A percentile compares a stretch with the other conserved stretches of the same genome.
phyloP scores from a whole-genome alignment of 257 asterid species.

The Knoxia roxburghii region DNA sequence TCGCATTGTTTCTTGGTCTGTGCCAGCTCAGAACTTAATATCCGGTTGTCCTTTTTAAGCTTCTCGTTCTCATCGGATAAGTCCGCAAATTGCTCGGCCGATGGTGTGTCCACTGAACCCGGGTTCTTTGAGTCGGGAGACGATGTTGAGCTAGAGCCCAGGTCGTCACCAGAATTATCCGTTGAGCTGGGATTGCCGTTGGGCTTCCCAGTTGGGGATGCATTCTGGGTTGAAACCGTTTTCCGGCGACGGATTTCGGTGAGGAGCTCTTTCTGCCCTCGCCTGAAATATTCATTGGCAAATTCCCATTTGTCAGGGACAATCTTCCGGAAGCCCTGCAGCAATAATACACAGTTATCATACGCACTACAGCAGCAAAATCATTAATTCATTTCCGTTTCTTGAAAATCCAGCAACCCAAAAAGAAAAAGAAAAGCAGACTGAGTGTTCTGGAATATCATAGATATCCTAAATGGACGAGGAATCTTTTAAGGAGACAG shows the following conservation, averaged over 20 bases:
- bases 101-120: slow-evolving; percentile 47
- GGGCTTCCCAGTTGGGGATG: slow-evolving; percentile 20
- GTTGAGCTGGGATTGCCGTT: slow-evolving; percentile 29
- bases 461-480: too few relatives aligned
- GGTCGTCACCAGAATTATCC: slow-evolving; percentile 52
- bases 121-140: slow-evolving; percentile 58
- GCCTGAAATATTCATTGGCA: slow-evolving; percentile 70
- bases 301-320: slow-evolving; percentile 94
- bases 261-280: slow-evolving; percentile 62
- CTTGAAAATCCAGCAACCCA: too few relatives aligned
- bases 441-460: too few relatives aligned
- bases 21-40: slow-evolving; percentile 58
- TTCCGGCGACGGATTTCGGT: slow-evolving; percentile 64
- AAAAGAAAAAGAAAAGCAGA: too few relatives aligned
- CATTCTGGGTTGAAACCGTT: slow-evolving; percentile 16
- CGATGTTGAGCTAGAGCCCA: slow-evolving; percentile 67
- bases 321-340: slow-evolving; percentile 72
- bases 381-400: too few relatives aligned
- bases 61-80: slow-evolving; percentile 61
- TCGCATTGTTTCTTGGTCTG: slow-evolving; percentile 62
- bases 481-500: too few relatives aligned
- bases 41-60: slow-evolving; percentile 46
- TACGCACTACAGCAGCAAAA: too few relatives aligned
- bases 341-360: too few relatives aligned
- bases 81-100: slow-evolving; percentile 47